Evolutionary conservation across 305 asterid genomes (phyloP), one percentile per base, ranked within the genome.

Genomic region (Fraxinus baroniana): DNA sequence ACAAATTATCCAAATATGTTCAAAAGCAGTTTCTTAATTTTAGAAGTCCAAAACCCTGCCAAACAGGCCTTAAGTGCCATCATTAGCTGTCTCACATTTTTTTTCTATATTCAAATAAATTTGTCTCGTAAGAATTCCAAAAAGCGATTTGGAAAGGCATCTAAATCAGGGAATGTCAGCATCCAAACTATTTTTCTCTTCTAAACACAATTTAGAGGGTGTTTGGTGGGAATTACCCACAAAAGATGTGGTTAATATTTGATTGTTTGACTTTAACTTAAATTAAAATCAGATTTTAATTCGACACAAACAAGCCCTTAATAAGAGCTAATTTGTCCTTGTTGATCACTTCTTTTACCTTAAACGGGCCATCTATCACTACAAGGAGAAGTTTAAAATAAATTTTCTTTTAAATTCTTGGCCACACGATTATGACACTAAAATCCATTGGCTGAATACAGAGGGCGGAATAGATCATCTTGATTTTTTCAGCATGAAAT

Each of bases 371-470:
- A 66, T 82, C 80, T 46, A 15, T 79, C 12, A 52, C 79, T 52
- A 68, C 41, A 76, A 49, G 28, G 12, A 44, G 81, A 79, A 83
- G 41, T 76, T 52, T 15, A 33, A 18, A 17, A 49, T 77, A 32
- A 22, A 66, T 35, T 30, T 62, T 44, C 74, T 74, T 39, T 76
- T 70, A 76, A 82, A 81, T 71, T 76, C 70, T 76, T 15, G 62
- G 28, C 18, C 52, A 39, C 71, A 72, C 78, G 86, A 85, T 81
- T 82, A 78, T 15, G 86, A 90, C 82, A 79, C 83, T 33, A 24
- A 79, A 86, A 90, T 82, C 95, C 76, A 85, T 37, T 86, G 92
- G 91, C 93, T 78, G n/a, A 82, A 91, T 85, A 86, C 92, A 84
- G 83, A 82, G 78, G 87, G 92, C 92, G 87, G 84, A 55, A 84